phyloP scores from a whole-genome alignment of 2,329 filamentous ascomycete genomes.

The Diaporthe eres region DNA sequence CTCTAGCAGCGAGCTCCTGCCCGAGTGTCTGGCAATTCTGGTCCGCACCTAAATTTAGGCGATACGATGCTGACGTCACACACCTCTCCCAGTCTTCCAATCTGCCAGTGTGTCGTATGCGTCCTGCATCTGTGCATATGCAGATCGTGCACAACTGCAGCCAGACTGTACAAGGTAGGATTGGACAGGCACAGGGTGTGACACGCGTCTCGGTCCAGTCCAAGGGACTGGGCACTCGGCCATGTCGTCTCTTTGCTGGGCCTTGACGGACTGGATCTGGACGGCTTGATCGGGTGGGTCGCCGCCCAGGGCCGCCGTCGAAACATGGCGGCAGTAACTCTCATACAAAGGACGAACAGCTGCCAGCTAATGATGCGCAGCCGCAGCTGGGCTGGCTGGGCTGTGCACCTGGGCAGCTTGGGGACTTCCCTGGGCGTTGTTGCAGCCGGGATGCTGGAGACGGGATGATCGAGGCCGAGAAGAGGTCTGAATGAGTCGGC shows the following conservation, averaged over 20 bases:
- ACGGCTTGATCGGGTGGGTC: not conserved
- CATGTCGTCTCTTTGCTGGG: not conserved
- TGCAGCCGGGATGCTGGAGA: slow-evolving; percentile 29
- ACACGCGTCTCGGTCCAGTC: slow-evolving; percentile 22
- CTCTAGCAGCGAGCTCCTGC: not conserved
- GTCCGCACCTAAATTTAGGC: slow-evolving; percentile 28
- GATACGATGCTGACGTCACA: slow-evolving; percentile 24
- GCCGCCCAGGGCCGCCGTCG: slow-evolving; percentile 10
- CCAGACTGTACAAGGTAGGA: not conserved
- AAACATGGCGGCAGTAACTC: not conserved
- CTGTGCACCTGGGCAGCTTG: slow-evolving; percentile 29
- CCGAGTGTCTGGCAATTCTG: not conserved
- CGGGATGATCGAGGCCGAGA: slow-evolving; percentile 30
- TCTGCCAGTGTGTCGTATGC: not conserved
- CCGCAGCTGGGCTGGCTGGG: slow-evolving; percentile 24
- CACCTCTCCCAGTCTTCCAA: not conserved
- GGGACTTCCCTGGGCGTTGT: slow-evolving; percentile 9
- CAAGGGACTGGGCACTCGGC: slow-evolving; percentile 17
- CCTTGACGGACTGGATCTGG: not conserved
- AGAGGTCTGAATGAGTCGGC: slow-evolving; percentile 20
- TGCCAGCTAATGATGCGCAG: not conserved
- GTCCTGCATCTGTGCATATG: slow-evolving; percentile 3
- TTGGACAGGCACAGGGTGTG: slow-evolving; percentile 4
- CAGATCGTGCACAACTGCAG: slow-evolving; percentile 13
- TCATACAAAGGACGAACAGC: not conserved